Conservation (phyloP, 108 stramenopile genomes). For the Asterionellopsis glacialis region DNA sequence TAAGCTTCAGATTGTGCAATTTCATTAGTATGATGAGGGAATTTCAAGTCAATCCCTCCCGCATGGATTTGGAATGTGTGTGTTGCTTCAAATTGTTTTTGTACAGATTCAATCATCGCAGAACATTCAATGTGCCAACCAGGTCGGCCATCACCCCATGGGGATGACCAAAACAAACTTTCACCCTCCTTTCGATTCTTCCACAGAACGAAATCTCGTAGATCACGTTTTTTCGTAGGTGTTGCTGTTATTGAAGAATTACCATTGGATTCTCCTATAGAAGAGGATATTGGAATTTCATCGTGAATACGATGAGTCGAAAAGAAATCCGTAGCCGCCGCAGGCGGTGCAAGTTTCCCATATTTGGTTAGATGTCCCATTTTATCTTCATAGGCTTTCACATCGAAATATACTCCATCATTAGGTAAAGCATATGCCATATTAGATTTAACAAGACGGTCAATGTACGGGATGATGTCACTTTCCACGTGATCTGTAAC, state of each 20-base stretch:
- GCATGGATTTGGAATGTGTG: conserved; percentile 74
- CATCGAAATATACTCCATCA: conserved; percentile 91
- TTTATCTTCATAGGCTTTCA: conserved; percentile 65
- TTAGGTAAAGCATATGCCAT: conserved; percentile 79
- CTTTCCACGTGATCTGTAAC: conserved; percentile 90
- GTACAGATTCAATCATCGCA: conserved; percentile 81
- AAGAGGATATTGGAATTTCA: conserved; percentile 13
- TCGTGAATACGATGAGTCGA: conserved; percentile 17
- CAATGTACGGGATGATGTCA: conserved; percentile 85
- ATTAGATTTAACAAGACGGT: conserved; percentile 54
- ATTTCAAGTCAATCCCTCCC: conserved; percentile 95
- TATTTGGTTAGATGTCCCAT: conserved; percentile 49
- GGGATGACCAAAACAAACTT: conserved; percentile 73
- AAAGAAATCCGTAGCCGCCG: conserved; percentile 53
- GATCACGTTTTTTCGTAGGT: conserved; percentile 55
- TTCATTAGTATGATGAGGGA: conserved; percentile 99
- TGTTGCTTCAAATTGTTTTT: conserved; percentile 22
- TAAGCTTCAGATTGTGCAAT: conserved; percentile 93
- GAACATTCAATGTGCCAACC: conserved; percentile 99
- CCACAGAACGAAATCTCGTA: conserved; percentile 98
- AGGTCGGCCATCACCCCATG: conserved; percentile 94
- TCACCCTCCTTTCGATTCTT: conserved; percentile 62
- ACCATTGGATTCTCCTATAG: conserved; percentile 15
- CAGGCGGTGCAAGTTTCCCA: conserved; percentile 86
- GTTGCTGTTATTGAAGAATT: conserved; percentile 26